These are phyloP conservation scores for Dipodascus albidus DNA, from an alignment of 805 yeast species.

Conservation along the genomic window DNA sequence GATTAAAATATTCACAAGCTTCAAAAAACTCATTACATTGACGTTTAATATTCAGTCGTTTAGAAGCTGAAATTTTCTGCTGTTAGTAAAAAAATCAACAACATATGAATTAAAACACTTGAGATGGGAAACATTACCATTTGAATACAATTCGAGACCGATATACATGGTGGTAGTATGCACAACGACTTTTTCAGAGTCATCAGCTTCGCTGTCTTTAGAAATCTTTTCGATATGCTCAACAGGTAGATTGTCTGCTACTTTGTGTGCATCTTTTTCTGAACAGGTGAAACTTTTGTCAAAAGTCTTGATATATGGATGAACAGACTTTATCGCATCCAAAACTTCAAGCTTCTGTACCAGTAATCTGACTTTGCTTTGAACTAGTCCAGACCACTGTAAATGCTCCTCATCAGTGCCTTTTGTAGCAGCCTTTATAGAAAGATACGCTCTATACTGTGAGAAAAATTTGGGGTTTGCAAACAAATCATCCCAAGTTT, in stretches of 20 bases:
- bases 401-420: constrained; percentile 71
- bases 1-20: constrained; percentile 42
- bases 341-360: constrained; percentile 75
- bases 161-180: constrained; percentile 68
- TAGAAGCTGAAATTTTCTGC: constrained; percentile 30
- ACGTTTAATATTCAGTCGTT: constrained; percentile 61
- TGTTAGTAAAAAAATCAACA: constrained; percentile 12
- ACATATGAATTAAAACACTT: neutral
- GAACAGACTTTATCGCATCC: constrained; percentile 71
- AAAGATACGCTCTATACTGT: constrained; percentile 75
- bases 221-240: constrained; percentile 5
- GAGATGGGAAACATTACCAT: constrained; percentile 26
- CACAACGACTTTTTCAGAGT: constrained; percentile 24
- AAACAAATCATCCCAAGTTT: constrained; percentile 66
- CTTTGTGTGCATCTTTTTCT: constrained; percentile 44
- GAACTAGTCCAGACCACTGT: constrained; percentile 90
- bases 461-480: constrained; percentile 71
- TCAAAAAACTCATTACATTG: constrained; percentile 86
- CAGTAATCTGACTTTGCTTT: constrained; percentile 68
- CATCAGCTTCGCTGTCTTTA: constrained; percentile 18
- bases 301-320: constrained; percentile 78
- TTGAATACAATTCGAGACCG: constrained; percentile 53
- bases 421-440: constrained; percentile 66
- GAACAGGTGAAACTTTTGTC: constrained; percentile 39
- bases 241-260: constrained; percentile 39